Evolutionary conservation across 768 basidiomycete species (phyloP), one percentile per base, ranked within the genome.

Genomic region (Trametes gibbosa): DNA sequence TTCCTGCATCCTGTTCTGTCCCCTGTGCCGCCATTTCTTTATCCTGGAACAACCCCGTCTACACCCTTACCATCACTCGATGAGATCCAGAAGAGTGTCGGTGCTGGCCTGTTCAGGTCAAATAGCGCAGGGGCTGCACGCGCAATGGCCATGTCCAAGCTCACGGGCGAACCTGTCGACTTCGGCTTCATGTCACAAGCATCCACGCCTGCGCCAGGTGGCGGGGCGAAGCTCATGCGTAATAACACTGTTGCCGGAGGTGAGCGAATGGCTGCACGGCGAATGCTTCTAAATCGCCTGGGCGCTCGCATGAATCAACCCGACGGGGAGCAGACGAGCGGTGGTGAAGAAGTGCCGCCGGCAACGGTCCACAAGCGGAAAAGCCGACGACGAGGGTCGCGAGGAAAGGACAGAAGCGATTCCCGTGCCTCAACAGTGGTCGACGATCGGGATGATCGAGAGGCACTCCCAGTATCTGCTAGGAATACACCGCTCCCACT

Each of bases 181-280:
- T 76, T 75, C 13, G 66, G 73, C 1, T 74, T 82, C 46, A 78
- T 83, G 10, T 76, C 81, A 14, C 48, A 68, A 19, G 59, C 65
- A 1, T 69, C 75, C 2, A 65, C 71, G 12, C 84, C 84, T 3
- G 81, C 84, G 16, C 81, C 83, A 8, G 69, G 70, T 32, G 78
- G 79, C 35, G 78, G 79, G 10, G 57, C 61, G 63, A 72, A 67
- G 73, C 60, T 75, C 43, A 63, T 59, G 53, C 81, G 92, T 56
- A 92, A 89, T 65, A 92, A 92, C 66, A 94, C 92, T 17, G 85
- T 92, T 14, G 82, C 90, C 1, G 91, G 90, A 6, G 90, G 88
- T 27, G 91, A 92, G 66, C 85, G 91, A 34, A 79, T 80, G 29
- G 88, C 84, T 27, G 90, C 87, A 13, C 81, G 91, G 42, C 81